Conservation (phyloP, 805 yeast species). For the Ogataea ganodermae region DNA sequence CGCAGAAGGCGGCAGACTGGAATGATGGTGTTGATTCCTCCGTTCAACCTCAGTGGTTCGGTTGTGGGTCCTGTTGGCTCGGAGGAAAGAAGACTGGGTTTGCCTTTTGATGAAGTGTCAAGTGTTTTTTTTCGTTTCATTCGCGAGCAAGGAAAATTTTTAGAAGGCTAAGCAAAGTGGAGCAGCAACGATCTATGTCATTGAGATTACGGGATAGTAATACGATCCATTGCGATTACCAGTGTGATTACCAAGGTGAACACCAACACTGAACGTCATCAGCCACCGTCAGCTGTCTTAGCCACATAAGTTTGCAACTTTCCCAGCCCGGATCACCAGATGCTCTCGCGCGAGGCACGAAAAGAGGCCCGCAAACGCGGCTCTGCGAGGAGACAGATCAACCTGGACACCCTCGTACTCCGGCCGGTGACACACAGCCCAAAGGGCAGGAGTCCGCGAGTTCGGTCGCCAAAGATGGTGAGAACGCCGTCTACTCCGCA, state of each 20-base stretch:
- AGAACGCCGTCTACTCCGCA: neutral
- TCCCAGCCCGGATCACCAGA: no score
- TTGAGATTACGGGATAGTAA: no score
- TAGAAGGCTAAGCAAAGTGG: neutral
- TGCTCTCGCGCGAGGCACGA: constrained; percentile 32
- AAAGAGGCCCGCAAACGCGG: constrained; percentile 36
- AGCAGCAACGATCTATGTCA: neutral
- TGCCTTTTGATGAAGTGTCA: neutral
- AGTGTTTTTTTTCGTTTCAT: constrained; percentile 9
- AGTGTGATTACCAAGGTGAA: no score
- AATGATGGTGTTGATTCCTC: no score
- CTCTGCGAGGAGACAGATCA: constrained; percentile 30
- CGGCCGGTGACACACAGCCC: constrained; percentile 14
- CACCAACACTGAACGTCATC: no score
- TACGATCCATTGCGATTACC: no score
- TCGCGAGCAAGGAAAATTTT: neutral
- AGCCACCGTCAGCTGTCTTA: no score
- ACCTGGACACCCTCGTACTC: constrained; percentile 29
- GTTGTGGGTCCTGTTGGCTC: neutral
- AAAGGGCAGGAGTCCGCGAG: neutral
- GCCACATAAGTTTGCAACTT: no score
- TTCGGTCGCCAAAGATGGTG: neutral
- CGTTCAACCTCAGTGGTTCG: neutral
- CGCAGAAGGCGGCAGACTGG: no score
- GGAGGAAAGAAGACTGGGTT: neutral